Evolutionary conservation across 352 stramenopile genomes (phyloP).

Genomic region (Thraustotheca clavata): DNA sequence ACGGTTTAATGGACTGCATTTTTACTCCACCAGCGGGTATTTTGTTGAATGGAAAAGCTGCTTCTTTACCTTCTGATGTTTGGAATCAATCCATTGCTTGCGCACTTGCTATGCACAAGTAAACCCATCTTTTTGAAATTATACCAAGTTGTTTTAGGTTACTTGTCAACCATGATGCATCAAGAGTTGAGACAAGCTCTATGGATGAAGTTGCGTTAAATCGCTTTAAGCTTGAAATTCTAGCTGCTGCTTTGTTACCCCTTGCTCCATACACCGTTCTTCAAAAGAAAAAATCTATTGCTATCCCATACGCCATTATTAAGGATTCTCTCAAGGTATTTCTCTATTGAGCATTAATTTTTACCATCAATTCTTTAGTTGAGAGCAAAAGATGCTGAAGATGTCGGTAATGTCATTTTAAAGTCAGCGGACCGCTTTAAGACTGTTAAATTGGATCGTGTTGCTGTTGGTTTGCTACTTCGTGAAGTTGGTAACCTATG

Average conservation of each 20-base stretch:
- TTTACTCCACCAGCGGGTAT: slow-evolving; percentile 26
- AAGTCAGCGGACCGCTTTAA: slow-evolving; percentile 30
- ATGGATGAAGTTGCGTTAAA: slow-evolving; percentile 36
- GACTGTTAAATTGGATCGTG: slow-evolving; percentile 40
- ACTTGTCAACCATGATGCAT: background rate
- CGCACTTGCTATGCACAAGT: slow-evolving; percentile 1
- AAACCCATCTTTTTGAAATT: background rate
- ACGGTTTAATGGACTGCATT: slow-evolving; percentile 39
- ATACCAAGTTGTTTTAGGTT: background rate
- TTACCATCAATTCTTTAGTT: background rate
- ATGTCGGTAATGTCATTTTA: slow-evolving; percentile 49
- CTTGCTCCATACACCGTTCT: slow-evolving; percentile 39
- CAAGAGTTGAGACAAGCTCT: background rate
- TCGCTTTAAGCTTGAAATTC: slow-evolving; percentile 38
- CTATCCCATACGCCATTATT: slow-evolving; percentile 39
- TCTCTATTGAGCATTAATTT: background rate
- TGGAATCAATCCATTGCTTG: background rate
- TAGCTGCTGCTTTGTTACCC: slow-evolving; percentile 50
- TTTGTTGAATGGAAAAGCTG: background rate
- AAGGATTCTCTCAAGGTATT: slow-evolving; percentile 54
- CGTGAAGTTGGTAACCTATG: slow-evolving; percentile 52
- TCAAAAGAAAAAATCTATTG: slow-evolving; percentile 44
- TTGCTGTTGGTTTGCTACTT: slow-evolving; percentile 41
- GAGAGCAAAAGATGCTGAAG: slow-evolving; percentile 38
- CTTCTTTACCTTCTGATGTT: background rate